phyloP scores from a whole-genome alignment of 805 yeast species.

The Saccharomycopsis schoenii region DNA sequence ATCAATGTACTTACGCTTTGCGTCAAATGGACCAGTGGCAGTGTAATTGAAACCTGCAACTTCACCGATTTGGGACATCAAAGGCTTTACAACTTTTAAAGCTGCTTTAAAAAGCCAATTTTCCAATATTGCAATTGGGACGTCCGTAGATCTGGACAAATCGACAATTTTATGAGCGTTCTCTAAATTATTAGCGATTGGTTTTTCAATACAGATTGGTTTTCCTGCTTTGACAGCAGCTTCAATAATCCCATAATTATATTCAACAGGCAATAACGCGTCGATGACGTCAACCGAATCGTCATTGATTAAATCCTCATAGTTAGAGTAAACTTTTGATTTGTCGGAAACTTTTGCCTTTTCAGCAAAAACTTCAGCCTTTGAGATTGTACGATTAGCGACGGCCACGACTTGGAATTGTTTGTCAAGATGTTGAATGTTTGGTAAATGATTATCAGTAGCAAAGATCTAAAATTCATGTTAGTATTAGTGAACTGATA shows the following conservation, averaged over 20 bases:
- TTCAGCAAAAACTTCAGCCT: constrained; percentile 73
- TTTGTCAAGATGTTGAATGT: constrained; percentile 40
- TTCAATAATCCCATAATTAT: constrained; percentile 57
- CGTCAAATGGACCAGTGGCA: constrained; percentile 65
- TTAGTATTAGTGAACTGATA: no score
- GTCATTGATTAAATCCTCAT: constrained; percentile 60
- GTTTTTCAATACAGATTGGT: constrained; percentile 81
- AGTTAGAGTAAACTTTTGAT: constrained; percentile 43
- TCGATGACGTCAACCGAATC: constrained; percentile 68
- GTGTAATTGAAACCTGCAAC: constrained; percentile 58
- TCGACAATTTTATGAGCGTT: constrained; percentile 77
- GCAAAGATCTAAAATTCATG: constrained; percentile 56
- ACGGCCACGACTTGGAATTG: constrained; percentile 56
- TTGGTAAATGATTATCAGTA: constrained; percentile 71
- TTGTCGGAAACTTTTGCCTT: constrained; percentile 39
- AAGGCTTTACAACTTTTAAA: constrained; percentile 43
- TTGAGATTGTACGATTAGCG: constrained; percentile 72
- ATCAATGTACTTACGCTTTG: constrained; percentile 45
- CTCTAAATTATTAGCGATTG: constrained; percentile 75
- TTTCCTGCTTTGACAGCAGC: constrained; percentile 65
- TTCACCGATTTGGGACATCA: constrained; percentile 64
- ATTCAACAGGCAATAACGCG: constrained; percentile 83
- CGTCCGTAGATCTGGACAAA: constrained; percentile 46
- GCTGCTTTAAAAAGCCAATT: constrained; percentile 73
- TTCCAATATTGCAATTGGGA: constrained; percentile 73